Percentiles rank a stretch among this genome's conserved stretches.
These are phyloP conservation scores for Cetradonia linearis DNA, from an alignment of 495 filamentous ascomycete genomes.

Conservation along the genomic window DNA sequence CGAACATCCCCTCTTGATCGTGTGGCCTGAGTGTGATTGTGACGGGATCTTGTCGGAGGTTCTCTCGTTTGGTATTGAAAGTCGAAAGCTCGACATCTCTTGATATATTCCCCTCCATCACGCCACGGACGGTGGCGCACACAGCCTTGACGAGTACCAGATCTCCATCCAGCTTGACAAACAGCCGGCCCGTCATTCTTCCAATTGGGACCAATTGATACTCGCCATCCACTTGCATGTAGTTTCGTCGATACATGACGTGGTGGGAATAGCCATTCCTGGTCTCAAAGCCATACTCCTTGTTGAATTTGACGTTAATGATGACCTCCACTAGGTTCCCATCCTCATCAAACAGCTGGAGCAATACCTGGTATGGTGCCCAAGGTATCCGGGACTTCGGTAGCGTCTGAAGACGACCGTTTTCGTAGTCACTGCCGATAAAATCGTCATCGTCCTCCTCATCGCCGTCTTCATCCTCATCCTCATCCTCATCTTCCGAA, in stretches of 20 bases:
- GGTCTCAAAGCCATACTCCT: not conserved
- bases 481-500: not conserved
- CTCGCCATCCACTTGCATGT: constrained; percentile 16
- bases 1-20: not conserved
- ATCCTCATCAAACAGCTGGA: not conserved
- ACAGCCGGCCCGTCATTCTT: not conserved
- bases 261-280: not conserved
- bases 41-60: not conserved
- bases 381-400: not conserved
- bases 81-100: not conserved
- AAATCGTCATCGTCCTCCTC: too few species aligned
- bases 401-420: not conserved
- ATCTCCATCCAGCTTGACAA: not conserved
- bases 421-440: not conserved
- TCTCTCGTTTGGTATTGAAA: not conserved
- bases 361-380: not conserved
- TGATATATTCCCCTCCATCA: not conserved
- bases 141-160: not conserved
- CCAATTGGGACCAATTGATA: not conserved
- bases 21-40: not conserved
- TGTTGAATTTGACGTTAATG: not conserved
- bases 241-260: constrained; percentile 10
- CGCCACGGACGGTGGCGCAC: not conserved
- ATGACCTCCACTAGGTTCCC: not conserved
- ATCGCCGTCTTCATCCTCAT: not conserved